A percentile compares a stretch with the other conserved stretches of the same genome.
phyloP scores from a whole-genome alignment of 179 eudicot genomes.

The Dionaea muscipula region DNA sequence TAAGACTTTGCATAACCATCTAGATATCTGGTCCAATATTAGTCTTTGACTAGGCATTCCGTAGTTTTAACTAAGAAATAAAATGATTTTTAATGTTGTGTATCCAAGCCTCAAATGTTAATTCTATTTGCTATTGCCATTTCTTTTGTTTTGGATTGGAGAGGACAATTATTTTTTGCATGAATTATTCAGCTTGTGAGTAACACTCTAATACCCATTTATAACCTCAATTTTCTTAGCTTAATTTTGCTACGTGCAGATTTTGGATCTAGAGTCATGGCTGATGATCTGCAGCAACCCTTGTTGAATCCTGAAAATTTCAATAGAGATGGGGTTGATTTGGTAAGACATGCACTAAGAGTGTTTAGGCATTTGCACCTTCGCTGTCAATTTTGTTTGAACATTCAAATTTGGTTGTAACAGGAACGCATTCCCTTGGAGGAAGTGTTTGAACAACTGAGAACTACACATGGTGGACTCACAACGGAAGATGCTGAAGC shows the following conservation, averaged over 20 bases:
- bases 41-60: neutral
- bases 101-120: neutral
- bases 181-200: neutral
- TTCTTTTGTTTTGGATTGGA: neutral
- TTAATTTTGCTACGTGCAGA: constrained; percentile 6
- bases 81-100: neutral
- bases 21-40: too few species aligned
- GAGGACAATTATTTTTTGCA: neutral
- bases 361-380: neutral
- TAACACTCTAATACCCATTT: neutral
- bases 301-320: constrained; percentile 45
- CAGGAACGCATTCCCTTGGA: constrained; percentile 56
- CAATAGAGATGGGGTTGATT: constrained; percentile 50
- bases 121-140: neutral
- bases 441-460: constrained; percentile 46
- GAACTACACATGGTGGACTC: constrained; percentile 42
- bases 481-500: constrained; percentile 41
- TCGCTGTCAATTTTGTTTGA: neutral
- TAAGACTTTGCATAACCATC: too few species aligned
- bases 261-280: constrained; percentile 29
- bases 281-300: constrained; percentile 45
- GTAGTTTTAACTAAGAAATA: too few species aligned
- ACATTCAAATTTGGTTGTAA: constrained; percentile 8
- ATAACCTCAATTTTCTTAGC: neutral
- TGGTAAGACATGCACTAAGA: constrained; percentile 29